A percentile compares a stretch with the other conserved stretches of the same genome.
Evolutionary conservation across 2,329 filamentous ascomycete genomes (phyloP).

Genomic region (Trichophyton rubrum): DNA sequence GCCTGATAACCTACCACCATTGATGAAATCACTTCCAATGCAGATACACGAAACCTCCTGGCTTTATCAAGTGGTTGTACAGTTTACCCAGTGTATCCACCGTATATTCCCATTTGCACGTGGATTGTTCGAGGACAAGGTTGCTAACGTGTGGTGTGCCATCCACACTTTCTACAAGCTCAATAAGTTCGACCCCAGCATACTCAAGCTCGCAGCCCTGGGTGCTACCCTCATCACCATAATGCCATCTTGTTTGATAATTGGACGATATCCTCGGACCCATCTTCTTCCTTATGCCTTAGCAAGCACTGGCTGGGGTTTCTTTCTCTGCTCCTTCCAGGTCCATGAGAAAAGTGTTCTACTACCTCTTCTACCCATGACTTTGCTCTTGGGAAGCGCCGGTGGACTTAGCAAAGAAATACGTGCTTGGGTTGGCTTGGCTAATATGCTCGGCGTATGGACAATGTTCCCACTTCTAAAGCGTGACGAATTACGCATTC

Average conservation of each 20-base stretch:
- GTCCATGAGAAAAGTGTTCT: slow-evolving; percentile 97
- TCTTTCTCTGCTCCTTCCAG: slow-evolving; percentile 95
- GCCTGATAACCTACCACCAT: slow-evolving; percentile 49
- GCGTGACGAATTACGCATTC: slow-evolving; percentile 69
- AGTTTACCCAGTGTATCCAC: slow-evolving; percentile 71
- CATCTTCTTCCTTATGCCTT: slow-evolving; percentile 67
- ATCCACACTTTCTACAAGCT: slow-evolving; percentile 87
- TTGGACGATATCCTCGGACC: slow-evolving; percentile 67
- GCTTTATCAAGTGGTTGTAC: slow-evolving; percentile 64
- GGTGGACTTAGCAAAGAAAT: slow-evolving; percentile 64
- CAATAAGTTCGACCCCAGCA: slow-evolving; percentile 53
- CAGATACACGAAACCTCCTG: slow-evolving; percentile 51
- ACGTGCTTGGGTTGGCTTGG: slow-evolving; percentile 89
- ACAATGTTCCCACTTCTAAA: slow-evolving; percentile 86
- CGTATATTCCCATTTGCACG: slow-evolving; percentile 92
- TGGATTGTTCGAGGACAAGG: slow-evolving; percentile 97
- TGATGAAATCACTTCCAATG: slow-evolving; percentile 45
- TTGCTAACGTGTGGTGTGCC: slow-evolving; percentile 96
- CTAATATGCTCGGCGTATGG: slow-evolving; percentile 79
- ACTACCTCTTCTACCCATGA: slow-evolving; percentile 87
- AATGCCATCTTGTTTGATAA: slow-evolving; percentile 61
- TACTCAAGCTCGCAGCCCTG: slow-evolving; percentile 67
- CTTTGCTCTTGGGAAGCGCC: slow-evolving; percentile 64
- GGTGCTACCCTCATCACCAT: slow-evolving; percentile 64
- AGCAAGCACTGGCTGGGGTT: slow-evolving; percentile 80